Base-by-base conservation (phyloP, 805 yeast species). In the Candida vartiovaarae region DNA sequence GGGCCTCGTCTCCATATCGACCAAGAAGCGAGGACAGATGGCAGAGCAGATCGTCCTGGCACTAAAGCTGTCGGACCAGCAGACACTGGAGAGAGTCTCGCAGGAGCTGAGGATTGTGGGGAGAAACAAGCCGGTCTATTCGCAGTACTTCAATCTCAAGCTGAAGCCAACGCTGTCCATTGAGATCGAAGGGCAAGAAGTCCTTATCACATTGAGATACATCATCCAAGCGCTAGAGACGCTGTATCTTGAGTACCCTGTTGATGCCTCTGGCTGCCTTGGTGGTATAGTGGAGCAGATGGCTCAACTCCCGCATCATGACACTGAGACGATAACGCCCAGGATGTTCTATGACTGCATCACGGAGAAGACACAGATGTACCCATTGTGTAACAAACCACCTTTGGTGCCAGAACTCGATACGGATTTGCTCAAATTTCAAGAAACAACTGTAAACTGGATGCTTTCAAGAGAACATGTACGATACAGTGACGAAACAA, bases 401-500 rank as follows among this genome's bases (percentile, higher is more conserved):
- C 49, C 53, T 2, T 63, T 66, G 23, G 62, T 72, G 3, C 71
- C 74, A 0, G 75, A 70, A 33, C 55, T 76, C 5, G 71, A 66
- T 8, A 66, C 76, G 0, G 62, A 62, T 10, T 58, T 76, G 6
- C 54, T 75, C 26, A 62, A 62, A 3, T 81, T 79, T 47, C 88
- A 81, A 56, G 66, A 65, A 4, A 71, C 68, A 36, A 70, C 84
- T 3, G 68, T 81, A 2, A 59, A 64, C 15, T 81, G 88, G 88
- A 61, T 80, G 54, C 59, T 81, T 4, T 48, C 60, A 0, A 70
- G 66, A 46, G 88, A 81, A 55, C 69, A 75, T 35, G 69, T 68
- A 4, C 28, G 35, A 8, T 71, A 68, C 43, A 60, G 68, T 46
- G 50, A 53, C 31, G 38, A 49, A 1, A 55, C 61, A 0, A 52